Evolutionary conservation across 352 stramenopile genomes (phyloP), one percentile per base, ranked within the genome.

Genomic region (Globisporangium middletonii): DNA sequence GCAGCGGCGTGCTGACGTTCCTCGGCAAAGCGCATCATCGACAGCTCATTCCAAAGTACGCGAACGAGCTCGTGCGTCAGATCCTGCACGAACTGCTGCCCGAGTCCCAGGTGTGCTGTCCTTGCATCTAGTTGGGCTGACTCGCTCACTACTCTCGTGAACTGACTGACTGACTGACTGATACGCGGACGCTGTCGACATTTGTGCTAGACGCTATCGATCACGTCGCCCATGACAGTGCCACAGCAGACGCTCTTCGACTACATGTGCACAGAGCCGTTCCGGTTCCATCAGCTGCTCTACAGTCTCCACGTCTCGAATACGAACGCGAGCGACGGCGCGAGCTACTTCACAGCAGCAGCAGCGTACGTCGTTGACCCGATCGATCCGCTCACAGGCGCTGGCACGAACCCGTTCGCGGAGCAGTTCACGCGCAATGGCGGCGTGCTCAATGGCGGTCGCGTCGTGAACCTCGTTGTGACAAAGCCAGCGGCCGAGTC

Each of bases 11-110:
- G 30, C 69, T 89, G 15, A 72, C 65, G 30, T 81, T 87, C 57
- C 67, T 87, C 71, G 75, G 79, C 60, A 89, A 87, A 57, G 71
- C 73, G 1, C 72, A 77, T 43, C 79, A 89, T 58, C 70, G 73
- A 11, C 64, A 79, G 18, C 57, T 79, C 27, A 72, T 87, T 27
- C 68, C 76, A 2, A 60, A 72, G 37, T 86, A 87, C 49, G 61
- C 80, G 12, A 62, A 65, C 13, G 68, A 85, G 38, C 59, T 89
- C n/a, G 73, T 69, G 28, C 56, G 59, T 12, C 49, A 70, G 19
- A 57, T 86, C 37, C 48, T 81, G 37, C 45, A 75, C n/a, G 68
- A 83, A 13, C 77, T 89, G 19, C 66, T 81, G 28, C 72, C 75
- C 12, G 64, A 71, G 46, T 60, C 69, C 26, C 65, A 74, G 59